Evolutionary conservation across 768 basidiomycete genomes (phyloP), one percentile per base, ranked within the genome.

Genomic region (Calocybe indica): DNA sequence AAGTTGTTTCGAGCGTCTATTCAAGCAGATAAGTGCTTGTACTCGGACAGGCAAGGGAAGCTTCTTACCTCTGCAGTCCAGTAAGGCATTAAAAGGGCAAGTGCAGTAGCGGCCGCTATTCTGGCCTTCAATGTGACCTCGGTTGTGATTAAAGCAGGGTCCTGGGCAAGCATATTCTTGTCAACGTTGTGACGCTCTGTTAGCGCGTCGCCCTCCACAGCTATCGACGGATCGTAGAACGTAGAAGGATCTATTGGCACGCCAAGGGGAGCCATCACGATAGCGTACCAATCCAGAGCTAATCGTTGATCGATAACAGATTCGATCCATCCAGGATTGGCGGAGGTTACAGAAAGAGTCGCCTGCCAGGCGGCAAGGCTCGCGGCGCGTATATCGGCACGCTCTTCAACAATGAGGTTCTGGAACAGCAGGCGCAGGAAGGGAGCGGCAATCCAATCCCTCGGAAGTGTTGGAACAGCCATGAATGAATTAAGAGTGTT

Each of bases 151-250:
- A 99, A 72, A 0, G 90, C 82, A 37, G 92, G 69, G 61, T 99
- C 96, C 60, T 97, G 94, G 5, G 79, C 74, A 15, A 97, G 73
- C 84, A 98, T 92, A 49, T 87, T 88, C 73, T 92, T 98, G 70
- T 99, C 96, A 31, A 98, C 91, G 56, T 96, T 93, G 62, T 98
- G 91, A 40, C 83, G 77, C 61, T 91, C 86, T 0, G 74, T 68
- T 2, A 68, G 63, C 15, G 72, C 69, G 5, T 65, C 63, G 7
- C 75, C 76, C 46, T 77, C 71, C 11, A 68, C 65, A 1, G 72
- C 60, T n/a, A 78, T 62, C 3, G 73, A 69, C 3, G 85, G 80
- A 40, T 75, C 73, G 63, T 85, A 83, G 59, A 97, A 92, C 11
- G 74, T 68, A 0, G 79, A 65, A 0, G 78, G 58, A 52, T 94